phyloP scores from a whole-genome alignment of 2,329 filamentous ascomycete species.

The Fusarium camptoceras region DNA sequence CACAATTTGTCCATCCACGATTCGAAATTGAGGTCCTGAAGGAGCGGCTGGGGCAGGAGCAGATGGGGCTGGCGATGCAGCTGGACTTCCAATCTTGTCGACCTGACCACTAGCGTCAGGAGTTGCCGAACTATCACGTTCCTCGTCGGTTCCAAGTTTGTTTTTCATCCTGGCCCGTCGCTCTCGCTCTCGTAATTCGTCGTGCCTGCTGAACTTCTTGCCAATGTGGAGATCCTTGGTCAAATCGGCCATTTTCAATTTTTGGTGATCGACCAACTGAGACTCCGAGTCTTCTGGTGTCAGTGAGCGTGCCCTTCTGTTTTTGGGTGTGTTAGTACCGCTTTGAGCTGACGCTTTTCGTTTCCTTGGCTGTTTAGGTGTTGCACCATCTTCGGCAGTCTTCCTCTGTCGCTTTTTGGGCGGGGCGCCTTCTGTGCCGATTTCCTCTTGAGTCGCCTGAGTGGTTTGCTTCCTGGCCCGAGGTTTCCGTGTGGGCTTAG shows the following conservation, averaged over 20 bases:
- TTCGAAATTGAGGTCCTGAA: constrained; percentile 67
- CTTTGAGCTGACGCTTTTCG: constrained; percentile 45
- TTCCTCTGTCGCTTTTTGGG: constrained; percentile 52
- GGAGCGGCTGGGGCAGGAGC: constrained; percentile 47
- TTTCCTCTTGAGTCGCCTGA: constrained; percentile 25
- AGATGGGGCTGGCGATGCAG: constrained; percentile 41
- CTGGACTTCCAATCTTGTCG: constrained; percentile 42
- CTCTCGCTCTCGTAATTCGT: constrained; percentile 77
- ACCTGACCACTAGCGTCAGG: constrained; percentile 33
- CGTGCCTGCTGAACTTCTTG: constrained; percentile 79
- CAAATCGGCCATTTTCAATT: constrained; percentile 78
- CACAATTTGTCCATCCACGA: constrained; percentile 79
- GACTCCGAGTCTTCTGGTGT: constrained; percentile 74
- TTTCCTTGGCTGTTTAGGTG: constrained; percentile 44
- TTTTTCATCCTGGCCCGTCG: constrained; percentile 55
- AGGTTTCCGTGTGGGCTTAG: constrained; percentile 29
- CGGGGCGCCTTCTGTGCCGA: constrained; percentile 31
- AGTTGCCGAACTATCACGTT: constrained; percentile 39
- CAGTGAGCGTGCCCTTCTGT: constrained; percentile 57
- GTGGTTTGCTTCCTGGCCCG: constrained; percentile 35
- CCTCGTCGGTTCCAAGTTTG: constrained; percentile 47
- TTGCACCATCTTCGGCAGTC: constrained; percentile 37
- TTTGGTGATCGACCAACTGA: constrained; percentile 72
- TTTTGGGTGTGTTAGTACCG: constrained; percentile 44
- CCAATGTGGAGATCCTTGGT: constrained; percentile 77